A percentile compares a stretch with the other conserved stretches of the same genome.
Evolutionary conservation across 1,284 basidiomycete species (phyloP).

Genomic region (Tilletiaria anomala): DNA sequence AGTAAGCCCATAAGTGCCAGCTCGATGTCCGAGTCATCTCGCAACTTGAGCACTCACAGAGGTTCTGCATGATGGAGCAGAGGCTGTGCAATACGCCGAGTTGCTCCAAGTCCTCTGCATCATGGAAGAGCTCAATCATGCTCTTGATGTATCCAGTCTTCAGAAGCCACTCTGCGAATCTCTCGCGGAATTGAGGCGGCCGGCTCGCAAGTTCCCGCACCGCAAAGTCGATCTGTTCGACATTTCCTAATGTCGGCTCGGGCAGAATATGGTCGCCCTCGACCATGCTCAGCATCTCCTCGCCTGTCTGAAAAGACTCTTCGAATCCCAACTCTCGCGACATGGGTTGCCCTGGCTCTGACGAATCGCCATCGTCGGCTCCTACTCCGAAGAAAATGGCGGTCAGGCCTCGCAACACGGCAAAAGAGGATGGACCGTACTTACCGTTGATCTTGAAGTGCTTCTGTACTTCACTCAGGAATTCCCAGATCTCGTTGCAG

Average conservation of each 20-base stretch:
- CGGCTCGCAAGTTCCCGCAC: conserved; percentile 31
- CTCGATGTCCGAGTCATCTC: background rate
- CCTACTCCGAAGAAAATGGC: no score
- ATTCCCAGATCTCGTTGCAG: conserved; percentile 92
- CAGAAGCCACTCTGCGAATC: conserved; percentile 53
- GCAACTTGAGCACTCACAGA: conserved; percentile 52
- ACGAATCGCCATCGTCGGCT: no score
- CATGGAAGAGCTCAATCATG: conserved; percentile 65
- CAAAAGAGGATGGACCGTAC: no score
- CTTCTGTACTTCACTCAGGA: conserved; percentile 84
- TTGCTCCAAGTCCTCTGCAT: conserved; percentile 83
- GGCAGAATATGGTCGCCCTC: no score
- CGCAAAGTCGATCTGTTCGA: conserved; percentile 35
- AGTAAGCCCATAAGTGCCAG: background rate
- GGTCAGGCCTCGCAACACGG: no score
- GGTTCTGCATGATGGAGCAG: conserved; percentile 84
- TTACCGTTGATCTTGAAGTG: conserved; percentile 50
- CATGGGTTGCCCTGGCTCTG: no score
- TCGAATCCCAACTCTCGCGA: no score
- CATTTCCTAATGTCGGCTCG: conserved; percentile 34
- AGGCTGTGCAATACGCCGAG: conserved; percentile 75
- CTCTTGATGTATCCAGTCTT: conserved; percentile 74
- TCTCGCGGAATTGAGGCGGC: conserved; percentile 50
- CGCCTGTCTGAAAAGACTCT: no score
- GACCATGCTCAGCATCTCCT: no score